phyloP scores from a whole-genome alignment of 2,329 filamentous ascomycete species.

The Gaeumannomyces tritici region DNA sequence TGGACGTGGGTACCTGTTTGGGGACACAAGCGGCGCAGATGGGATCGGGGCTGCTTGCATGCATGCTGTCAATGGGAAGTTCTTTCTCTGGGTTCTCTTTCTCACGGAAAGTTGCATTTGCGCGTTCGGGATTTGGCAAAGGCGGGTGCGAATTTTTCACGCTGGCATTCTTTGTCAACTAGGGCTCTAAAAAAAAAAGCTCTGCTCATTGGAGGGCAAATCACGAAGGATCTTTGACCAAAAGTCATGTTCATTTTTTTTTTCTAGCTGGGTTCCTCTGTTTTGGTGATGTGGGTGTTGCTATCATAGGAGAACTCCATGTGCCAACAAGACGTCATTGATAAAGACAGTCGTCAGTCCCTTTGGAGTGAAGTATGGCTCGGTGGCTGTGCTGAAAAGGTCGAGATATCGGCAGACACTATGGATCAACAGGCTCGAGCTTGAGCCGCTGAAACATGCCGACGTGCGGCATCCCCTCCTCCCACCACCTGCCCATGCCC shows the following conservation, averaged over 20 bases:
- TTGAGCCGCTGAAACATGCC: constrained; percentile 62
- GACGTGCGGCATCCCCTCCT: constrained; percentile 77
- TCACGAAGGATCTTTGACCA: constrained; percentile 1
- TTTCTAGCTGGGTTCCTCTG: background rate
- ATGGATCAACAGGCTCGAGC: constrained; percentile 11
- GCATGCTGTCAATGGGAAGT: constrained; percentile 12
- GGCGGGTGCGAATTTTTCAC: constrained; percentile 24
- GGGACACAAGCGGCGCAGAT: constrained; percentile 1
- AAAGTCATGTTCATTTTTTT: background rate
- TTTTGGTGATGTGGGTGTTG: background rate
- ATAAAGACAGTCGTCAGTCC: no score
- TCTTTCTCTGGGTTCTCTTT: constrained; percentile 18
- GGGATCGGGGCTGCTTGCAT: constrained; percentile 3
- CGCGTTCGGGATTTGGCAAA: constrained; percentile 27
- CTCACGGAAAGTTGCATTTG: constrained; percentile 28
- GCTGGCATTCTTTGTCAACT: constrained; percentile 32
- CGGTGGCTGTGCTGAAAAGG: no score
- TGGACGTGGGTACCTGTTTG: background rate
- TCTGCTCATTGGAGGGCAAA: constrained; percentile 22
- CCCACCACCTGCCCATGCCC: constrained; percentile 65
- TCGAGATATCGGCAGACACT: background rate
- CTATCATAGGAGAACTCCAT: no score
- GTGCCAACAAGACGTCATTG: no score
- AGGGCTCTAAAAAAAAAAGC: constrained; percentile 26
- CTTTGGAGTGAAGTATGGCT: no score